Base-by-base conservation (phyloP, 2,329 filamentous ascomycete species). In the Arthrobotrys entomopaga region DNA sequence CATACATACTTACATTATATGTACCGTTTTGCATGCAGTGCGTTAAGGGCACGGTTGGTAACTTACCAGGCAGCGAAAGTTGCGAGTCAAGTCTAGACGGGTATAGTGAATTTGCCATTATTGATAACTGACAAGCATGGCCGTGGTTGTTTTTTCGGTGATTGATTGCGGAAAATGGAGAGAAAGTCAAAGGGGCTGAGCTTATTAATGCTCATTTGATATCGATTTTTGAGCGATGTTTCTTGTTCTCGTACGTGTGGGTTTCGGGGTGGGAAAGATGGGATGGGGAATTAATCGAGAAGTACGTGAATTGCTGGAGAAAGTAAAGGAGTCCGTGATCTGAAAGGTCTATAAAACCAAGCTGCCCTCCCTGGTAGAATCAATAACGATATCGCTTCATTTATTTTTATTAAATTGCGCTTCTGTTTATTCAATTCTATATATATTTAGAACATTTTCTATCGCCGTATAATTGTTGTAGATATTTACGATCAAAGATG, bases 41-140 rank as follows among this genome's bases (percentile, higher is more conserved):
- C 57, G 52, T 26, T 38, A 29, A 64, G 29, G 29, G 29, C 10
- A n/a, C 10, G 29, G 29, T 34, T 10, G 29, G 29, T 34, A n/a
- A n/a, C n/a, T 19, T 29, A 59, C n/a, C 48, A 64, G 58, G 58
- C 65, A 63, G 58, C 65, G 26, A 63, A 43, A 46, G 22, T n/a
- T 20, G 16, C 57, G 42, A 46, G 48, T 22, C 38, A 22, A 22
- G 29, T n/a, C n/a, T n/a, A 48, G 54, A 60, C 26, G 50, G 58
- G 69, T 73, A 73, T 73, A 73, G 56, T 52, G 26, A n/a, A 43
- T 61, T 66, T 73, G 61, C 61, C 69, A 66, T 61, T 73, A 73
- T 73, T 43, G 69, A 73, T 61, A 65, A 59, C 60, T 60, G 59
- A 72, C 42, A 19, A 22, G 19, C n/a, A 50, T 53, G 49, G 38